Percentiles rank a stretch among this genome's conserved stretches.
phyloP scores from a whole-genome alignment of 2,329 filamentous ascomycete genomes.

The Penicillium sp. region DNA sequence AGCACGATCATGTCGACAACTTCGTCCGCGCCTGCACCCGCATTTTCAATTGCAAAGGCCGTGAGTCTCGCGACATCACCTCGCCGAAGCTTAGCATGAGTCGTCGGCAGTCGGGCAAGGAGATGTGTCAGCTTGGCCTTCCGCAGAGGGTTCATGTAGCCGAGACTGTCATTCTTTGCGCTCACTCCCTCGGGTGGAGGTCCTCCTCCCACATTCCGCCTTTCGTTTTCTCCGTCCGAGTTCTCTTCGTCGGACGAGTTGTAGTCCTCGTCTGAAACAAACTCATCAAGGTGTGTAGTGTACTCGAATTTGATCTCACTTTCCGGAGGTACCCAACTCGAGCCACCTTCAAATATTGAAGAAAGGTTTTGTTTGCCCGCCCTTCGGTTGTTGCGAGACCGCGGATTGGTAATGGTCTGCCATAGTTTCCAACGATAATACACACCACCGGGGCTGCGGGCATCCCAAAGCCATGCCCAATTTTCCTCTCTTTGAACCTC shows the following conservation, averaged over 20 bases:
- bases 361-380: conserved; percentile 54
- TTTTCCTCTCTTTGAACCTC: conserved; percentile 83
- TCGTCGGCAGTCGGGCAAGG: conserved; percentile 76
- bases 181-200: conserved; percentile 41
- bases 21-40: conserved; percentile 80
- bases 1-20: conserved; percentile 83
- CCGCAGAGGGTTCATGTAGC: conserved; percentile 76
- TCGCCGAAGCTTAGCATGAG: conserved; percentile 70
- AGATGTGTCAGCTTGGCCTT: conserved; percentile 82
- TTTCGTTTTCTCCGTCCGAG: conserved; percentile 45
- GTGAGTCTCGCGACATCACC: conserved; percentile 85
- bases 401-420: conserved; percentile 72
- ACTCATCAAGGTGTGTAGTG: conserved; percentile 70
- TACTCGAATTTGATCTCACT: conserved; percentile 77
- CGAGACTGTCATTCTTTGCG: conserved; percentile 49
- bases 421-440: conserved; percentile 94
- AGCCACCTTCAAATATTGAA: conserved; percentile 68
- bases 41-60: conserved; percentile 84
- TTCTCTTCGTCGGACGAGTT: conserved; percentile 84
- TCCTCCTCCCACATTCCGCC: conserved; percentile 44
- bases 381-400: conserved; percentile 33
- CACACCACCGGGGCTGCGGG: conserved; percentile 71
- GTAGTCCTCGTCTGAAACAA: conserved; percentile 81
- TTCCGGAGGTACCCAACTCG: conserved; percentile 75
- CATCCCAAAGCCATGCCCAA: conserved; percentile 93